phyloP scores from a whole-genome alignment of 179 eudicot species.

The Beta corolliflora region DNA sequence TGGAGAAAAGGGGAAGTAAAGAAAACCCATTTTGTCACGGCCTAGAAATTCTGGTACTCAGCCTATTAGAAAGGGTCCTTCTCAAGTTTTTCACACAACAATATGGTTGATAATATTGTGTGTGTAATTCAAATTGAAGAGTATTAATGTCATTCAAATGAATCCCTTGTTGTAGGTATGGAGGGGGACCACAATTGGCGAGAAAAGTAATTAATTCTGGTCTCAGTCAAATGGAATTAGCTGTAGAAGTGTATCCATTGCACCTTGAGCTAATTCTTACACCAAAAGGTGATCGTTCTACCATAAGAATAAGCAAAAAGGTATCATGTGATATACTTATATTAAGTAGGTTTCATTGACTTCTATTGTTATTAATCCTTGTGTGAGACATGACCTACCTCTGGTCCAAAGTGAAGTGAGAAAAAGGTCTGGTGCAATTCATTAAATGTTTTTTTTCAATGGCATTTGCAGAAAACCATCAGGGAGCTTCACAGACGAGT shows the following conservation, averaged over 20 bases:
- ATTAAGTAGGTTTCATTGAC: not conserved
- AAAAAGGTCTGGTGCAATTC: not conserved
- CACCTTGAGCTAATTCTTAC: slow-evolving; percentile 79
- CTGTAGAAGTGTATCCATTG: slow-evolving; percentile 89
- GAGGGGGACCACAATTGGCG: slow-evolving; percentile 89
- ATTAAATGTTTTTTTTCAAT: slow-evolving; percentile 9
- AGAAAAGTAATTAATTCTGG: slow-evolving; percentile 83
- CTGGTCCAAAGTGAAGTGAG: not conserved
- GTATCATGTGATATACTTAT: slow-evolving; percentile 32
- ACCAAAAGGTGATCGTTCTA: slow-evolving; percentile 69
- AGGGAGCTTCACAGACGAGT: slow-evolving; percentile 85
- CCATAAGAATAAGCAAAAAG: slow-evolving; percentile 90
- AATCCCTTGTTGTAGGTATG: slow-evolving; percentile 65
- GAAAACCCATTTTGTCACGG: not conserved
- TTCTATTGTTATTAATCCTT: not conserved
- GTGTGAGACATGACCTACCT: not conserved
- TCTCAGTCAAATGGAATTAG: slow-evolving; percentile 74
- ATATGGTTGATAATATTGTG: not conserved
- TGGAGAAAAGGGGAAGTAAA: too few relatives aligned
- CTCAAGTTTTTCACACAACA: not conserved
- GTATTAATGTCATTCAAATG: slow-evolving; percentile 8
- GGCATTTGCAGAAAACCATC: slow-evolving; percentile 69
- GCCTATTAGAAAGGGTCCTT: not conserved
- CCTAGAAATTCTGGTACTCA: not conserved
- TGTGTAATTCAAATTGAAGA: not conserved